Conservation (phyloP, 441 rosid species). For the Populus hybrid region DNA sequence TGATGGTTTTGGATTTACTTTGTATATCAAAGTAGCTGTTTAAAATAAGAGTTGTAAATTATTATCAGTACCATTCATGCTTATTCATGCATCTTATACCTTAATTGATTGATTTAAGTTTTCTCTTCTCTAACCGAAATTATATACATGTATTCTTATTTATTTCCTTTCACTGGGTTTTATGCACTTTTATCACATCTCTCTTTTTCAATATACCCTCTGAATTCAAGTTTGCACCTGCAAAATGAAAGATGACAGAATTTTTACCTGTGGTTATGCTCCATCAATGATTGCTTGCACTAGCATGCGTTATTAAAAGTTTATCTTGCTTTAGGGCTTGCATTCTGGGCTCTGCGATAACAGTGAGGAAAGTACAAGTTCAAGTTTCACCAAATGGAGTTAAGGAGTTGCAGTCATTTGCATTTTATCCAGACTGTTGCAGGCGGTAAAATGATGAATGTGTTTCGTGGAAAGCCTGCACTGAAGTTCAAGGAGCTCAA, state of each 20-base stretch:
- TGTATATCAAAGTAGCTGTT: no score
- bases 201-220: background rate
- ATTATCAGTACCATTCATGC: background rate
- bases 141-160: background rate
- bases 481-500: conserved; percentile 38
- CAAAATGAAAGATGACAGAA: background rate
- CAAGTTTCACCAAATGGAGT: conserved; percentile 35
- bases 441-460: conserved; percentile 38
- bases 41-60: no score
- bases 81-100: background rate
- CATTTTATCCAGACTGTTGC: conserved; percentile 40
- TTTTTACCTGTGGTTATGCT: background rate
- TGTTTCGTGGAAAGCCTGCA: conserved; percentile 35
- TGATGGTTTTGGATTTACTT: no score
- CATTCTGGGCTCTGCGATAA: background rate
- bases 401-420: conserved; percentile 39
- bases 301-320: background rate
- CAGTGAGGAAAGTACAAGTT: background rate
- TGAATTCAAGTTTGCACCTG: background rate
- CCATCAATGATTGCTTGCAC: background rate
- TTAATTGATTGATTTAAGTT: background rate
- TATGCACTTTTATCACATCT: background rate
- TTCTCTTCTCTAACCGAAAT: background rate
- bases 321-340: background rate
- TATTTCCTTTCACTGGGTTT: background rate